Conservation (phyloP, 164 flowering plant species). For the Stephania yunnanensis region DNA sequence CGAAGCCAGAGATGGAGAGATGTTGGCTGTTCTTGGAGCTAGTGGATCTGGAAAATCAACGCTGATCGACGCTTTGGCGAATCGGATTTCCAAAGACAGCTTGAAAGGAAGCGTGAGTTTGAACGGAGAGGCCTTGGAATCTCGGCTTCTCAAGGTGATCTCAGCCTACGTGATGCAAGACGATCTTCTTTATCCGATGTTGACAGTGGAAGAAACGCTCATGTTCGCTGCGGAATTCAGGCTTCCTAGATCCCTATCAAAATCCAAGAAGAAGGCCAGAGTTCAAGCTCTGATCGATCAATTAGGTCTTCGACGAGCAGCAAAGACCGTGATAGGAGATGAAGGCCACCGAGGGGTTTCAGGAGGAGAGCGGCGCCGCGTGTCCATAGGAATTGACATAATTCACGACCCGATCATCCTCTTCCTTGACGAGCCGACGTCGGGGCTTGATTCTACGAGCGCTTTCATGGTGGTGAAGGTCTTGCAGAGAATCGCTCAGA, state of each 20-base stretch:
- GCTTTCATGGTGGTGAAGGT: conserved; percentile 73
- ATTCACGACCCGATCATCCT: conserved; percentile 61
- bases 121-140: conserved; percentile 37
- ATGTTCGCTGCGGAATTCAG: conserved; percentile 66
- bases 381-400: conserved; percentile 61
- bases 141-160: conserved; percentile 34
- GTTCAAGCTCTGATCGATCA: conserved; percentile 62
- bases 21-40: conserved; percentile 49
- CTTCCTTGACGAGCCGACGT: conserved; percentile 64
- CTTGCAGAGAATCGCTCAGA: conserved; percentile 48
- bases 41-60: conserved; percentile 44
- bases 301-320: conserved; percentile 47
- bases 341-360: conserved; percentile 71
- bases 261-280: conserved; percentile 43
- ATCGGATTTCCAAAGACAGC: conserved; percentile 34
- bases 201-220: conserved; percentile 59
- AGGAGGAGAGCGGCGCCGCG: conserved; percentile 59
- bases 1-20: conserved; percentile 46
- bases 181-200: conserved; percentile 56
- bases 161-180: conserved; percentile 71
- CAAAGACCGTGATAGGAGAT: conserved; percentile 58
- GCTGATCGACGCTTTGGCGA: conserved; percentile 41
- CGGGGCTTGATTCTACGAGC: conserved; percentile 62
- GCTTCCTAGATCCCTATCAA: conserved; percentile 45
- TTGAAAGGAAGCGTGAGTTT: conserved; percentile 34